Conservation (phyloP, 345 rosid genomes). For the Salix udensis region DNA sequence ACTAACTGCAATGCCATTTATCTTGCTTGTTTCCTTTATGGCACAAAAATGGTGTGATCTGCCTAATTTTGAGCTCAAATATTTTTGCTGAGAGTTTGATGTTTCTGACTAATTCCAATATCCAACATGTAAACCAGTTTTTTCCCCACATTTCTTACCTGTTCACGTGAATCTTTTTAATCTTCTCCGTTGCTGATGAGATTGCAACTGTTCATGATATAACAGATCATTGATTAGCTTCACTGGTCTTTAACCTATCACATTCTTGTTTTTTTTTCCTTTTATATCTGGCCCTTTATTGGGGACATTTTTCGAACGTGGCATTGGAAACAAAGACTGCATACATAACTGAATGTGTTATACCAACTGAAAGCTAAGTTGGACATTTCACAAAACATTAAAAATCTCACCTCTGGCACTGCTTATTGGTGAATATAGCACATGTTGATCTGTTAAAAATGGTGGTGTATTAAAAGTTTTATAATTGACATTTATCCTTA, state of each 20-base stretch:
- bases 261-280: not conserved
- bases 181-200: not conserved
- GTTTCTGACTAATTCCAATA: not conserved
- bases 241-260: not conserved
- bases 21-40: conserved; percentile 3
- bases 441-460: not conserved
- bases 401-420: not conserved
- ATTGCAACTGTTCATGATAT: not conserved
- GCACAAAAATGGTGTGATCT: not conserved
- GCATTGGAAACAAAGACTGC: not conserved
- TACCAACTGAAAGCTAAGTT: not conserved
- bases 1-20: not conserved
- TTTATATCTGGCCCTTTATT: not conserved
- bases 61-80: not conserved
- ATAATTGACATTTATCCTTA: not conserved
- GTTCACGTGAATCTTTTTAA: too few relatives aligned
- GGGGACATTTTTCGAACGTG: not conserved
- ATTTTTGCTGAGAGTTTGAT: not conserved
- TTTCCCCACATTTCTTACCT: not conserved
- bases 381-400: not conserved
- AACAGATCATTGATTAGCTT: not conserved
- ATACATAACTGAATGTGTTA: too few relatives aligned
- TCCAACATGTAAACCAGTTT: not conserved
- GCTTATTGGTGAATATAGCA: not conserved
- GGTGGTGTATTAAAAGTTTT: too few relatives aligned